These are phyloP conservation scores for Coprinellus aureogranulatus DNA, from an alignment of 768 basidiomycete species.

Conservation along the genomic window DNA sequence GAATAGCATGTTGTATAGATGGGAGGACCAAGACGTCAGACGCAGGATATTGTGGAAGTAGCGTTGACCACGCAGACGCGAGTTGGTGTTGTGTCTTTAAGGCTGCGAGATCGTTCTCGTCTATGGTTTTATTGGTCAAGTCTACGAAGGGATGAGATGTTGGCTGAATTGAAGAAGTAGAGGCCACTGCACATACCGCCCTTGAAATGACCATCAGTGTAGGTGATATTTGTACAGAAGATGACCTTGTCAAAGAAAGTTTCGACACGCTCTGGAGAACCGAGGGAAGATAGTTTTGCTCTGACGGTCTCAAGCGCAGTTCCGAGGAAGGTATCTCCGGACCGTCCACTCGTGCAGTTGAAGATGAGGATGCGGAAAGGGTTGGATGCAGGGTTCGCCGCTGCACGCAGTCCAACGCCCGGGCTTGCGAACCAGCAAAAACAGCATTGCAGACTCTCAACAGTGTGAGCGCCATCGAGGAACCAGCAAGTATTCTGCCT, in stretches of 20 bases:
- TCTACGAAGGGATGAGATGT: too few species aligned
- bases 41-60: constrained; percentile 59
- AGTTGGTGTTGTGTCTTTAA: constrained; percentile 78
- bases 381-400: background rate
- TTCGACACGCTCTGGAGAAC: constrained; percentile 33
- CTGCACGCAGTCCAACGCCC: constrained; percentile 41
- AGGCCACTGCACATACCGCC: too few species aligned
- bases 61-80: constrained; percentile 65
- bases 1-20: constrained; percentile 88
- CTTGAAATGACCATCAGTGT: constrained; percentile 84
- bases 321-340: constrained; percentile 68
- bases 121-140: constrained; percentile 66
- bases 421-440: constrained; percentile 83
- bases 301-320: constrained; percentile 54
- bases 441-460: constrained; percentile 85
- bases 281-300: constrained; percentile 42
- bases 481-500: constrained; percentile 69
- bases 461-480: constrained; percentile 93
- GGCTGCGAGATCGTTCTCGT: constrained; percentile 57
- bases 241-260: constrained; percentile 80
- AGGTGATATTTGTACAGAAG: constrained; percentile 97
- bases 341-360: constrained; percentile 92
- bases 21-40: constrained; percentile 74
- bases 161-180: too few species aligned
- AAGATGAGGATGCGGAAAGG: constrained; percentile 71